These are phyloP conservation scores for Filosporella fistucella DNA, from an alignment of 495 filamentous ascomycete genomes.

Conservation along the genomic window DNA sequence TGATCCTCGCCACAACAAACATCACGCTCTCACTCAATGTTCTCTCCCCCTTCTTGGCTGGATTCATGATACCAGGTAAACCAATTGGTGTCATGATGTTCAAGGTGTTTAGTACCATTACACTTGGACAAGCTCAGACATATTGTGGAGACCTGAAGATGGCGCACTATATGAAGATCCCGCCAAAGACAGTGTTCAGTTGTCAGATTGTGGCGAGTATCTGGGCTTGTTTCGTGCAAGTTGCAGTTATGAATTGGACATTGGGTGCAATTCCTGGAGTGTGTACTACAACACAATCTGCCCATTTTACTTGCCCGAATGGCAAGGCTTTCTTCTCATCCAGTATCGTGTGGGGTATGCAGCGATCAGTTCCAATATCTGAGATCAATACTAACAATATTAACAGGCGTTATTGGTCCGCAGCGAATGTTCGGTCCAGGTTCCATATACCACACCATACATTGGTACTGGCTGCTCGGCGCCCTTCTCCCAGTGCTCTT, in stretches of 20 bases:
- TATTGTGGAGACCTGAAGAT: conserved; percentile 49
- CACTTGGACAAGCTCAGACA: conserved; percentile 53
- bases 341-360: conserved; percentile 69
- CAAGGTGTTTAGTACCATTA: conserved; percentile 60
- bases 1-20: conserved; percentile 61
- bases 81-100: conserved; percentile 70
- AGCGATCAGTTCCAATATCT: too few relatives aligned
- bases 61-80: conserved; percentile 62
- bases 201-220: conserved; percentile 63
- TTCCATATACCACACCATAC: conserved; percentile 60
- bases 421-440: conserved; percentile 58
- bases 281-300: conserved; percentile 51
- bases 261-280: conserved; percentile 54
- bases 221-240: conserved; percentile 59
- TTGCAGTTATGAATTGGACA: conserved; percentile 62
- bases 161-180: conserved; percentile 61
- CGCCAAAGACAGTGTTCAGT: conserved; percentile 61
- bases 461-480: conserved; percentile 60
- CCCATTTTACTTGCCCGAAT: conserved; percentile 64
- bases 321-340: conserved; percentile 63
- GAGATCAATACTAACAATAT: too few relatives aligned
- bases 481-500: conserved; percentile 51
- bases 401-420: conserved; percentile 60
- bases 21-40: conserved; percentile 63
- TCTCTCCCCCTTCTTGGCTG: conserved; percentile 65